A percentile compares a stretch with the other conserved stretches of the same genome.
These are phyloP conservation scores for Pseudogymnoascus sp. DNA, from an alignment of 2,329 filamentous ascomycete species.

Conservation along the genomic window DNA sequence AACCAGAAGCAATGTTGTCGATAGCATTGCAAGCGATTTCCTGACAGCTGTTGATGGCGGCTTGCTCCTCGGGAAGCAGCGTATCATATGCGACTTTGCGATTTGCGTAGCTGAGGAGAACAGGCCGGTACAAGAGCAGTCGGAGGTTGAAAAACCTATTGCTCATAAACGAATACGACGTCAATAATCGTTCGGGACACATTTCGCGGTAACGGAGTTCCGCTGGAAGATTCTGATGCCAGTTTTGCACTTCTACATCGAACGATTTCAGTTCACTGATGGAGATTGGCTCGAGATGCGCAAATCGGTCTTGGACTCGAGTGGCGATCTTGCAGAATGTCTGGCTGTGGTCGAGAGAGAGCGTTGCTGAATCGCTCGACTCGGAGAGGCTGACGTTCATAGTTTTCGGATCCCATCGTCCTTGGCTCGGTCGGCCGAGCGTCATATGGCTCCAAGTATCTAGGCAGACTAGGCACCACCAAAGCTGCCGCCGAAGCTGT, in stretches of 20 bases:
- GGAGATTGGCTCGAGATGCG: not conserved
- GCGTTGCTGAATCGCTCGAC: not conserved
- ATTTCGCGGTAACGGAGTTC: not conserved
- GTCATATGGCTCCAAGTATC: slow-evolving; percentile 30
- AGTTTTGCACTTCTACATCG: not conserved
- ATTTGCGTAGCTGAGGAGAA: slow-evolving; percentile 1
- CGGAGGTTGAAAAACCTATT: slow-evolving; percentile 3
- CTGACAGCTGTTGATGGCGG: not conserved
- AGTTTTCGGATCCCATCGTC: not conserved
- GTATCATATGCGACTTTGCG: not conserved
- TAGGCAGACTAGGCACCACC: slow-evolving; percentile 38
- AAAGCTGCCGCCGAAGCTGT: slow-evolving; percentile 26
- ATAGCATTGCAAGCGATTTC: slow-evolving; percentile 5
- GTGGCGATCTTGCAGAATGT: not conserved
- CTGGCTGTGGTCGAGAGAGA: not conserved
- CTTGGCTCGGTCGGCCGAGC: not conserved
- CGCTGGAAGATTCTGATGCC: not conserved
- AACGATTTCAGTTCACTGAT: not conserved
- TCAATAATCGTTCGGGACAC: not conserved
- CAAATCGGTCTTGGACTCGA: not conserved
- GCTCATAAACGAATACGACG: not conserved
- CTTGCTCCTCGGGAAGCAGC: not conserved
- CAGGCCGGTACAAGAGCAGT: not conserved
- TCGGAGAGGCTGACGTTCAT: not conserved
- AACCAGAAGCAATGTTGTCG: not conserved